Evolutionary conservation across 148 eudicot genomes (phyloP), one percentile per base, ranked within the genome.

Genomic region (Nepenthes mirabilis): DNA sequence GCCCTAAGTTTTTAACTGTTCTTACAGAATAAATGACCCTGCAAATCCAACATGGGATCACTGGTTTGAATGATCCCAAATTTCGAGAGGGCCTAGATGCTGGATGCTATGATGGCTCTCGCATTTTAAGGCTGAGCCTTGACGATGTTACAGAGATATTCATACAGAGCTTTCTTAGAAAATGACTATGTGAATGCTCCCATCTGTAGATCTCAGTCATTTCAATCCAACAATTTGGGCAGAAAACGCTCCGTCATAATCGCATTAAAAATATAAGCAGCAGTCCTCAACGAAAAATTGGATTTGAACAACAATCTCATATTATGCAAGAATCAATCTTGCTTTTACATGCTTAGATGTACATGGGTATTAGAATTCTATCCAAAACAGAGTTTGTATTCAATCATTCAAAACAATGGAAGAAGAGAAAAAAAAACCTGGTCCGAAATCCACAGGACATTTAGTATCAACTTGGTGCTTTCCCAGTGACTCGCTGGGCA

Each of bases 401-500:
- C 53, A 6, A 58, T 9, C 56, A 52, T 45, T 52, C 48, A 68
- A 58, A 52, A 53, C 48, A 51, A 45, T 36, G 12, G 9, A 51
- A 57, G 37, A 43, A 23, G 37, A 2, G 52, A 32, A 56, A 23
- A 57, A 12, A 34, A 57, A 36, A 9, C 6, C 10, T 37, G 9
- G n/a, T 40, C 0, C 23, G 11, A 11, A 14, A 7, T 47, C 34
- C 32, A 62, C 37, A 67, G 36, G 51, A 9, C 37, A 33, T 51
- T 33, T 36, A 52, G 14, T 50, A 49, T 70, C 79, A 91, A 81
- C 86, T 87, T 1, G 90, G 71, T 4, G 89, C 66, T 79, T 93
- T 91, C 32, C 96, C 96, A 37, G 85, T 66, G 63, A 93, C 96
- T 23, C 70, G 69, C 78, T 88, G 95, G 13, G 98, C 95, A 47